Conservation (phyloP, 1,284 basidiomycete genomes). For the Melampsora occidentalis region DNA sequence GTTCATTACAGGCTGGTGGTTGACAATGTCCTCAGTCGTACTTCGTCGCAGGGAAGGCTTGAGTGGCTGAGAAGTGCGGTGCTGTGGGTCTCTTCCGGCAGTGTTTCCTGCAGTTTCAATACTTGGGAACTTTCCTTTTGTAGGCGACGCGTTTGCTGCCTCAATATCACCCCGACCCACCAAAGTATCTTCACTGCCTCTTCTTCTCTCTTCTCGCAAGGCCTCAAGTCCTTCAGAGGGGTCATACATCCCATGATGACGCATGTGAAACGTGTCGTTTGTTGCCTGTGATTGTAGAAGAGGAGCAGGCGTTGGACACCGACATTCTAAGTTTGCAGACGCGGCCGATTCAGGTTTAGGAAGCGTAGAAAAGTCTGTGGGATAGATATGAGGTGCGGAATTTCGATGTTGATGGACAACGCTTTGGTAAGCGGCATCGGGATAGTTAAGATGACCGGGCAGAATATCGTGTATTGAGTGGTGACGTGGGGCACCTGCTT, state of each 20-base stretch:
- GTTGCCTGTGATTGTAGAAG: background rate
- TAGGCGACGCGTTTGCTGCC: conserved; percentile 7
- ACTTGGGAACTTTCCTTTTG: background rate
- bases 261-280: background rate
- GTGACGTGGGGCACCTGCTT: background rate
- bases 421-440: conserved; percentile 3
- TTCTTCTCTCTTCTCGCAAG: conserved; percentile 13
- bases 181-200: background rate
- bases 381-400: background rate
- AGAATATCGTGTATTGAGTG: conserved; percentile 5
- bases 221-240: conserved; percentile 14
- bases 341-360: background rate
- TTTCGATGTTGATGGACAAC: conserved; percentile 10
- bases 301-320: background rate
- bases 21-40: conserved; percentile 35
- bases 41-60: conserved; percentile 32
- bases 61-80: conserved; percentile 32
- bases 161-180: conserved; percentile 16
- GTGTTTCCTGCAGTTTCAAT: background rate
- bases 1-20: conserved; percentile 23
- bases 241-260: conserved; percentile 27
- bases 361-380: background rate
- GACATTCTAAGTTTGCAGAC: background rate
- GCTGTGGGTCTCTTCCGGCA: conserved; percentile 26
- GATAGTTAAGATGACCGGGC: background rate